Base-by-base conservation (phyloP, 495 filamentous ascomycete genomes). In the Bombardia bombarda region DNA sequence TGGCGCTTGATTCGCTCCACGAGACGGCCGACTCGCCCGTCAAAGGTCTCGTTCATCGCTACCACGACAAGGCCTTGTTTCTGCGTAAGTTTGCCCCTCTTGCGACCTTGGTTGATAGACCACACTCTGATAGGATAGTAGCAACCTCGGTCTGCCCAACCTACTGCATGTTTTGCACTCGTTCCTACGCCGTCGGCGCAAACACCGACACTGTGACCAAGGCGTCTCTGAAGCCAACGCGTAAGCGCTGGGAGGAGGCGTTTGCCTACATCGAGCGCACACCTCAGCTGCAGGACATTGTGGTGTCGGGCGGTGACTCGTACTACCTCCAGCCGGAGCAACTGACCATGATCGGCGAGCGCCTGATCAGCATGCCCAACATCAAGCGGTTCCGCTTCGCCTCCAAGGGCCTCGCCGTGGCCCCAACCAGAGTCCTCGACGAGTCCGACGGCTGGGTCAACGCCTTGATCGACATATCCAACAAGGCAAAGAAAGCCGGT, bases 21-120 rank as follows among this genome's bases (percentile, higher is more conserved):
- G 76, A 81, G 55, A 53, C 50, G 25, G 52, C 51, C 3, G 72
- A 79, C 45, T 67, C 59, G 12, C 68, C 64, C 2, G 68, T 72
- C 33, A 56, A 53, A 4, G 73, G 69, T 1, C 46, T 79, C 16
- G 74, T 81, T 12, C 75, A 79, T 55, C 62, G 76, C 13, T 81
- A 81, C 51, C 63, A 70, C 0, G 76, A 78, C 43, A 79, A 76
- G 46, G 74, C 66, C n/a, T 58, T 79, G 3, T 74, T 81, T 43
- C 58, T 80, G 31, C 67, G 77, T 78, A 57, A 53, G 72, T 46
- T 20, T 25, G 12, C 13, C n/a, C 4, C 30, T 1, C 14, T n/a
- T 37, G 28, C 32, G 30, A 32, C 20, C n/a, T 43, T n/a, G n/a
- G n/a, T n/a, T n/a, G n/a, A n/a, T n/a, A n/a, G n/a, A n/a, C n/a